These are phyloP conservation scores for Mycosphaerella sp. DNA, from an alignment of 2,329 filamentous ascomycete genomes.

Conservation along the genomic window DNA sequence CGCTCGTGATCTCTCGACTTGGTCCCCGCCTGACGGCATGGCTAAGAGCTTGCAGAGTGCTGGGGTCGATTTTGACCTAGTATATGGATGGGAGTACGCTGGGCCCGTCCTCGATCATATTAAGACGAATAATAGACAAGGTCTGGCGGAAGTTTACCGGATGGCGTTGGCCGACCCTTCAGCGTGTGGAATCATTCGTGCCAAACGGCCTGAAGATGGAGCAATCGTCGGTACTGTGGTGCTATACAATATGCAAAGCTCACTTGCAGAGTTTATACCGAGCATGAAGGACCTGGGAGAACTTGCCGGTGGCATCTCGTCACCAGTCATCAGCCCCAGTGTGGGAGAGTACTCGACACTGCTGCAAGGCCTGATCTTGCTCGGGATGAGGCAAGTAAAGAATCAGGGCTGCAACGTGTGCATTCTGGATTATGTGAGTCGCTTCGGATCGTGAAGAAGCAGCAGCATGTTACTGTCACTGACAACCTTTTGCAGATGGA, in stretches of 20 bases:
- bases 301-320: conserved; percentile 68
- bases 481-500: conserved; percentile 50
- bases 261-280: conserved; percentile 63
- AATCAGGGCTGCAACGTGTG: conserved; percentile 66
- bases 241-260: conserved; percentile 65
- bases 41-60: conserved; percentile 65
- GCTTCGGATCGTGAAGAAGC: not conserved
- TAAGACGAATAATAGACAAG: conserved; percentile 65
- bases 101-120: conserved; percentile 69
- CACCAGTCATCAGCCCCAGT: conserved; percentile 65
- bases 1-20: conserved; percentile 63
- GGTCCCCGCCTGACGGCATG: conserved; percentile 71
- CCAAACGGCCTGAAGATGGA: conserved; percentile 62
- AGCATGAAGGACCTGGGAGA: conserved; percentile 54
- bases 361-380: conserved; percentile 70
- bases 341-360: conserved; percentile 63
- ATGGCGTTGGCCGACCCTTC: conserved; percentile 64
- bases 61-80: conserved; percentile 73
- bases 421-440: conserved; percentile 70
- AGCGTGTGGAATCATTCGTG: conserved; percentile 74
- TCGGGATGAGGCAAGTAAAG: conserved; percentile 78
- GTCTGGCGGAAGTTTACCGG: conserved; percentile 72
- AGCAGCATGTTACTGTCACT: conserved; percentile 15
- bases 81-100: conserved; percentile 71
- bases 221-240: conserved; percentile 72